These are phyloP conservation scores for Chaetomium strumarium DNA, from an alignment of 2,329 filamentous ascomycete species.

Conservation along the genomic window DNA sequence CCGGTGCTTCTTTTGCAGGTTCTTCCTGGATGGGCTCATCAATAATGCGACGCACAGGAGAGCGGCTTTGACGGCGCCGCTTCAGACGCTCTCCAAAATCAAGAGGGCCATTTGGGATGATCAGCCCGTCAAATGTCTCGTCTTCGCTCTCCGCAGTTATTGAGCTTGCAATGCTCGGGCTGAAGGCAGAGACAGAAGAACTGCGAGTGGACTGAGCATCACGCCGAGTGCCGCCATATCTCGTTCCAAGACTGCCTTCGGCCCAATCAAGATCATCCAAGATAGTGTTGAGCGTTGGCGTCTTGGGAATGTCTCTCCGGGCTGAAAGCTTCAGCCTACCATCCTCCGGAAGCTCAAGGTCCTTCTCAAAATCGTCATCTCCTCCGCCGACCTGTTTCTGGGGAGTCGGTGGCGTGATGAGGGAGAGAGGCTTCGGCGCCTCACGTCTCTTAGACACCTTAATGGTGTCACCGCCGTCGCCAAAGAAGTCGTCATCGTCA, in stretches of 20 bases:
- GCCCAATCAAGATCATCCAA: slow-evolving; percentile 86
- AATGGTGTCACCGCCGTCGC: slow-evolving; percentile 60
- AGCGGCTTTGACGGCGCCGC: slow-evolving; percentile 58
- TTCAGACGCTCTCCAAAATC: slow-evolving; percentile 76
- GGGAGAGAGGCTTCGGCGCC: slow-evolving; percentile 44
- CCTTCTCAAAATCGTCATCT: slow-evolving; percentile 64
- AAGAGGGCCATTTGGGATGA: slow-evolving; percentile 76
- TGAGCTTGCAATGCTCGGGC: slow-evolving; percentile 86
- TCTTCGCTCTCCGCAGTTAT: slow-evolving; percentile 91
- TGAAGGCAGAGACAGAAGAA: slow-evolving; percentile 82
- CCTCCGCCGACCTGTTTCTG: slow-evolving; percentile 39
- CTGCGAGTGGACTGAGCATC: slow-evolving; percentile 75
- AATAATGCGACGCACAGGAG: slow-evolving; percentile 42
- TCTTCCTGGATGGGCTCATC: slow-evolving; percentile 31
- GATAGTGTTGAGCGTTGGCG: slow-evolving; percentile 49
- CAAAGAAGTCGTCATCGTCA: slow-evolving; percentile 58
- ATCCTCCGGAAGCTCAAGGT: slow-evolving; percentile 65
- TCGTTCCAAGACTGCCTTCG: slow-evolving; percentile 85
- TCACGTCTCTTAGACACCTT: slow-evolving; percentile 57
- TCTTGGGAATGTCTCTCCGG: slow-evolving; percentile 56
- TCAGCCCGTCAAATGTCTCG: slow-evolving; percentile 82
- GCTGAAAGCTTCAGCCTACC: slow-evolving; percentile 60
- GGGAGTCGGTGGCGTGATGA: slow-evolving; percentile 52
- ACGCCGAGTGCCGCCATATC: slow-evolving; percentile 79
- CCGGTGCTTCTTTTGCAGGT: slow-evolving; percentile 18